Evolutionary conservation across 768 basidiomycete species (phyloP).

Genomic region (Boletus reticulatus): DNA sequence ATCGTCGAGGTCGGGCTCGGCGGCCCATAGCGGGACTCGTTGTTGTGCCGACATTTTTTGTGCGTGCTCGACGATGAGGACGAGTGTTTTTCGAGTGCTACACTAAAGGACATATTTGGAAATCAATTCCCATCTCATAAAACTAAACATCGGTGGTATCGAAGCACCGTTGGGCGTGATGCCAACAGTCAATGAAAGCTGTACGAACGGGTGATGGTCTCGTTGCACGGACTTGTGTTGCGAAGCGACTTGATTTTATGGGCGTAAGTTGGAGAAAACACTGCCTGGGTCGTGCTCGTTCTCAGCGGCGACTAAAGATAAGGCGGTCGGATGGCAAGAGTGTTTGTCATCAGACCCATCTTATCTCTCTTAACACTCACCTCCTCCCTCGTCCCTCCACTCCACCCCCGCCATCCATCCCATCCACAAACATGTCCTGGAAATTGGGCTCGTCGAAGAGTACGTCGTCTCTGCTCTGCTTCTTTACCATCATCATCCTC

Average conservation of each 20-base stretch:
- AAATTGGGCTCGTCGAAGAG: constrained; percentile 45
- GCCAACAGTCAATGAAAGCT: too few relatives aligned
- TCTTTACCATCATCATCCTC: neutral
- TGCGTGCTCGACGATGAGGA: too few relatives aligned
- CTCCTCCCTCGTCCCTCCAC: neutral
- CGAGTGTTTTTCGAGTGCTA: neutral
- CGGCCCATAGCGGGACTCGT: constrained; percentile 70
- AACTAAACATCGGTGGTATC: too few relatives aligned
- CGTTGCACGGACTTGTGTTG: too few relatives aligned
- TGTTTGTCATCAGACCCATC: constrained; percentile 6
- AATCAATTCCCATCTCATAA: constrained; percentile 17
- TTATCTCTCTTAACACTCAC: constrained; percentile 1
- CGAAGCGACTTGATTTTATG: too few relatives aligned
- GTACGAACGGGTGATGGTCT: too few relatives aligned
- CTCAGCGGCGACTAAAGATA: too few relatives aligned
- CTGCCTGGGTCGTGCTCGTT: too few relatives aligned
- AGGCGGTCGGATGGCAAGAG: too few relatives aligned
- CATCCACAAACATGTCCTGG: constrained; percentile 50
- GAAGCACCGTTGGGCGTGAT: too few relatives aligned
- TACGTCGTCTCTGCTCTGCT: constrained; percentile 2
- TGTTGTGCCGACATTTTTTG: constrained; percentile 53
- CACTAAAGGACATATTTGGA: constrained; percentile 1
- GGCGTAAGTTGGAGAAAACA: too few relatives aligned
- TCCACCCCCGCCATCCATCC: neutral
- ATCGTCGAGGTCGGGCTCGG: constrained; percentile 78